Base-by-base conservation (phyloP, 495 filamentous ascomycete genomes). In the Aspergillus indologenus region DNA sequence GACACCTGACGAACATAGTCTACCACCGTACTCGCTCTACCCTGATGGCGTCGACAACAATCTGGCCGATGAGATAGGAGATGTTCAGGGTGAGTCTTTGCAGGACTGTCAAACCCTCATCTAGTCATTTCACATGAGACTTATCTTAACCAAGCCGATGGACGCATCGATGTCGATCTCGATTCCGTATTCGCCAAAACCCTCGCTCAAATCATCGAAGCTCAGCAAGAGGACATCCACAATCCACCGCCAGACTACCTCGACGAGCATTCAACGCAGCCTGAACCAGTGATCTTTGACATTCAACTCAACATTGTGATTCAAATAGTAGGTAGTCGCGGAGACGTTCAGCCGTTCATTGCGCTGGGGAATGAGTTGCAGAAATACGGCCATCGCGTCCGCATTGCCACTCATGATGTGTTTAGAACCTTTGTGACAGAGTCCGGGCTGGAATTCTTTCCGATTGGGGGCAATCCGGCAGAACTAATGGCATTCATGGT, bases 401-500 rank as follows among this genome's bases (percentile, higher is more conserved):
- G 87, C 11, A 63, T 90, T 21, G 84, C 84, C 0, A 90, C 86
- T 5, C 87, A 90, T 65, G 71, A 75, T 4, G 75, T 73, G 0
- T 89, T 88, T 68, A 79, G 79, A 57, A 67, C 76, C 0, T 86
- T 88, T 54, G 80, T 86, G 14, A 63, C 60, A 17, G 72, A 80
- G 45, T 79, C 80, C 17, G 79, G 77, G 0, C 65, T 86, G 4
- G 83, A 85, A 53, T 90, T 88, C 69, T 88, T 83, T 60, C 81
- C 76, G 7, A 84, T 88, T 56, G 84, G 85, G 1, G 85, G 85
- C 1, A 81, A 88, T 68, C 85, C 84, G 2, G 71, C 81, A 14
- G 76, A 84, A 60, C 72, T 88, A 6, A 87, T 87, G 85, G 85
- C 84, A 22, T 77, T 75, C 57, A 83, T 82, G 77, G 80, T 83